Base-by-base conservation (phyloP, 129 eudicot species). In the Lonicera japonica region DNA sequence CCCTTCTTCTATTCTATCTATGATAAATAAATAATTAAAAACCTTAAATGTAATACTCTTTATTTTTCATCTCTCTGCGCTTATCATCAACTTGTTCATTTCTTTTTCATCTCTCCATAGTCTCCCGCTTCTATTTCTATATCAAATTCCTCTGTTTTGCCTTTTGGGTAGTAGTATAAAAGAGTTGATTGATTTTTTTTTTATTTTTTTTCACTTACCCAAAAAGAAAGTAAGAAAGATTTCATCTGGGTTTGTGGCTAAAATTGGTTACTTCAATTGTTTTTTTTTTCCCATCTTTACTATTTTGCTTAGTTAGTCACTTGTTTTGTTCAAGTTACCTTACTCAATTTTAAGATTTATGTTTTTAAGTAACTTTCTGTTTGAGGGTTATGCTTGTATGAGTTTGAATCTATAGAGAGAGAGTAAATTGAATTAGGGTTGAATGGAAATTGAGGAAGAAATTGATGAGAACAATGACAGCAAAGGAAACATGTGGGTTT, bases 401-500 rank as follows among this genome's bases (percentile, higher is more conserved):
- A 43, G 50, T 43, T 43, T 43, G 50, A 43, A 43, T 43, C 50
- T 43, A 10, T 43, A 73, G 69, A 64, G 72, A 60, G 68, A 36
- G 55, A 19, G 25, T 46, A 15, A n/a, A 51, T 11, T 24, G 21
- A 43, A 43, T 3, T n/a, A 12, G 25, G 24, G 40, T 25, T 54
- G 60, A 11, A 80, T 77, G 79, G 79, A 59, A 57, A 78, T 55
- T 69, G 85, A 68, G 60, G 52, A 53, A 66, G 95, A 73, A 52
- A 63, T 56, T 67, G 85, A 80, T 53, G 98, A 69, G 38, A 83
- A 64, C 2, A 68, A 58, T 66, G 90, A 80, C 57, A 75, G 76
- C 12, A 87, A 76, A 74, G 96, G 96, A 20, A 74, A 95, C 60
- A 82, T 92, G 95, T 92, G 98, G 98, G 91, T 25, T 71, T 79